Evolutionary conservation across 164 flowering plant species (phyloP).

Genomic region (Pachysandra terminalis): DNA sequence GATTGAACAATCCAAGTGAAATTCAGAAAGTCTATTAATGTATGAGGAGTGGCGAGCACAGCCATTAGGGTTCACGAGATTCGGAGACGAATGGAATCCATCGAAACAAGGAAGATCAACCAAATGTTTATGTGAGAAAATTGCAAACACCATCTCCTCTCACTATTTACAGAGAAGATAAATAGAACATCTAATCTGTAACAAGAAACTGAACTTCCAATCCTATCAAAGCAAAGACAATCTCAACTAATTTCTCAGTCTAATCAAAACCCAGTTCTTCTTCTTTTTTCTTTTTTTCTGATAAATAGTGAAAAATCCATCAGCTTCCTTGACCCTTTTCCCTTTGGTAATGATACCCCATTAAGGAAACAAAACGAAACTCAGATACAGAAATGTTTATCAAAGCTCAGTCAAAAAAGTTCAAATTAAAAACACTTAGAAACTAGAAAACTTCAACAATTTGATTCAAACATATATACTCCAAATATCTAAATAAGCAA

Average conservation of each 20-base stretch:
- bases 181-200: background rate
- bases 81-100: conserved; percentile 13
- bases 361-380: no score
- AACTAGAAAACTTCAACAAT: background rate
- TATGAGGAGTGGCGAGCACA: conserved; percentile 6
- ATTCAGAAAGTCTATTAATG: conserved; percentile 2
- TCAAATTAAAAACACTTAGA: background rate
- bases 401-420: background rate
- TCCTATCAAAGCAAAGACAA: conserved; percentile 1
- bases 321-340: background rate
- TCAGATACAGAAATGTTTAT: background rate
- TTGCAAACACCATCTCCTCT: conserved; percentile 24
- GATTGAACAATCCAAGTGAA: conserved; percentile 8
- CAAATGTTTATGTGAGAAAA: conserved; percentile 25
- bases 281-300: no score
- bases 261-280: no score
- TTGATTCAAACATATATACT: background rate
- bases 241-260: background rate
- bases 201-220: background rate
- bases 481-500: background rate
- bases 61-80: conserved; percentile 11
- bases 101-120: conserved; percentile 24
- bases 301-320: no score
- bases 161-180: background rate
- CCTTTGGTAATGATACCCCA: background rate